Conservation (phyloP, 192 early-diverging fungal species). For the Rhizophlyctis rosea region DNA sequence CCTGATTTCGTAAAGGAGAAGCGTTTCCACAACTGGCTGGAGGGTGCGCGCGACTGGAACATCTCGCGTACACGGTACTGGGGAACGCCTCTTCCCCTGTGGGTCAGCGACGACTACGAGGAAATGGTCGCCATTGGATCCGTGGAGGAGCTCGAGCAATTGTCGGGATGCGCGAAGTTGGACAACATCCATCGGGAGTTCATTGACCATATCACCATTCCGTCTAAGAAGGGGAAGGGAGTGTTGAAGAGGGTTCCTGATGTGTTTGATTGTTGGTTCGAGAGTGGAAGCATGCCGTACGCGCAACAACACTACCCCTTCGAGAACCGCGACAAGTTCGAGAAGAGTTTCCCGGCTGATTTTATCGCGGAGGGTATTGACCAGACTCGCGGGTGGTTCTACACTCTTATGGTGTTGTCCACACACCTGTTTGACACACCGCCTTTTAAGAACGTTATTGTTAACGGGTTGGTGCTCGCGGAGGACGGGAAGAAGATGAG, state of each 20-base stretch:
- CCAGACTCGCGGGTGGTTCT: constrained; percentile 99
- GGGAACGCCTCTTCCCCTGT: constrained; percentile 99
- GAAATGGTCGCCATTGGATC: constrained; percentile 92
- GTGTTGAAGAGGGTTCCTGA: constrained; percentile 84
- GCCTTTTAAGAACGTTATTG: constrained; percentile 97
- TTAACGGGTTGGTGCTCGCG: constrained; percentile 92
- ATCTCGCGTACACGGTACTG: constrained; percentile 97
- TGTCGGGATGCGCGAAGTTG: constrained; percentile 75
- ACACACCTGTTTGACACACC: constrained; percentile 93
- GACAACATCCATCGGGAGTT: constrained; percentile 92
- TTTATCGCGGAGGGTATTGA: constrained; percentile 99
- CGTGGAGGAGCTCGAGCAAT: constrained; percentile 80
- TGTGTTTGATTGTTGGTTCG: constrained; percentile 99
- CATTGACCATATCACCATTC: constrained; percentile 96
- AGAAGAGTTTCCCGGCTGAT: constrained; percentile 90
- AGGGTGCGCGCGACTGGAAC: constrained; percentile 94
- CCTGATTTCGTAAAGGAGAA: constrained; percentile 95
- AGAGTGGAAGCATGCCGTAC: constrained; percentile 98
- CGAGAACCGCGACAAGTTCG: constrained; percentile 89
- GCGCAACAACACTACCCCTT: constrained; percentile 99
- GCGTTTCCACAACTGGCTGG: constrained; percentile 97
- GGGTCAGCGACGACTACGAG: constrained; percentile 89
- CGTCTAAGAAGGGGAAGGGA: constrained; percentile 85
- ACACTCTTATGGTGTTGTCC: constrained; percentile 94
- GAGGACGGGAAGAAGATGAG: constrained; percentile 99